These are phyloP conservation scores for Pyricularia sp. DNA, from an alignment of 2,329 filamentous ascomycete genomes.

Conservation along the genomic window DNA sequence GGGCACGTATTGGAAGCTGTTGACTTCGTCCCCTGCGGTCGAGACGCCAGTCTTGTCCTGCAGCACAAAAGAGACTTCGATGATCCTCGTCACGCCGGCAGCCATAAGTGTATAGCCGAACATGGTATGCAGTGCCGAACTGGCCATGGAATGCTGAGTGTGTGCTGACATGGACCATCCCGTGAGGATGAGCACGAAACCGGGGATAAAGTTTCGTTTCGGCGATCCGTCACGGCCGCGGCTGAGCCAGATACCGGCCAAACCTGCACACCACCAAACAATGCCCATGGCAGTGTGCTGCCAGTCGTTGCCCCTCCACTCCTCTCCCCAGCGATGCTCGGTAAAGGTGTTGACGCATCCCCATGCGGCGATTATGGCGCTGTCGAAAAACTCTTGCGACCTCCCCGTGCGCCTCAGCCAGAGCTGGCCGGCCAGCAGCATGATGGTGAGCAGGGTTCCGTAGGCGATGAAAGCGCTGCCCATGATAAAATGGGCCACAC, in stretches of 20 bases:
- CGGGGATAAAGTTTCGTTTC: slow-evolving; percentile 86
- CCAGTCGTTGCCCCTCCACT: slow-evolving; percentile 87
- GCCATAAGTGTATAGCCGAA: slow-evolving; percentile 96
- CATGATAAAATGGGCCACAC: slow-evolving; percentile 97
- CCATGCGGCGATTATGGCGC: slow-evolving; percentile 80
- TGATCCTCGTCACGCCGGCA: slow-evolving; percentile 68
- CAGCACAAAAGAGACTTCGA: slow-evolving; percentile 84
- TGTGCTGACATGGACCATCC: slow-evolving; percentile 94
- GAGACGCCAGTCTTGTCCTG: slow-evolving; percentile 54
- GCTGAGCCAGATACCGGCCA: slow-evolving; percentile 87
- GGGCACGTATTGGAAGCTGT: slow-evolving; percentile 43
- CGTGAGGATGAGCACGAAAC: slow-evolving; percentile 79
- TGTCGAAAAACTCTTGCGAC: slow-evolving; percentile 96
- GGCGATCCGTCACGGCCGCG: slow-evolving; percentile 69
- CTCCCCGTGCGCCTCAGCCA: slow-evolving; percentile 74
- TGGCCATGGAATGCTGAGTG: slow-evolving; percentile 70
- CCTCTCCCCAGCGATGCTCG: slow-evolving; percentile 82
- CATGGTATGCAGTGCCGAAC: slow-evolving; percentile 73
- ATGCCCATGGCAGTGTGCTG: slow-evolving; percentile 99
- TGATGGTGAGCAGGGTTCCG: slow-evolving; percentile 71
- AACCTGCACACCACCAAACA: slow-evolving; percentile 91
- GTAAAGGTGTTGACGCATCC: slow-evolving; percentile 97
- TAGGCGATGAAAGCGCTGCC: slow-evolving; percentile 93
- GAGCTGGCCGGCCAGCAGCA: slow-evolving; percentile 75
- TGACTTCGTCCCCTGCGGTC: slow-evolving; percentile 55